Evolutionary conservation across 176 grass and related monocot genomes (phyloP), one percentile per base, ranked within the genome.

Genomic region (Oropetium thomaeum): DNA sequence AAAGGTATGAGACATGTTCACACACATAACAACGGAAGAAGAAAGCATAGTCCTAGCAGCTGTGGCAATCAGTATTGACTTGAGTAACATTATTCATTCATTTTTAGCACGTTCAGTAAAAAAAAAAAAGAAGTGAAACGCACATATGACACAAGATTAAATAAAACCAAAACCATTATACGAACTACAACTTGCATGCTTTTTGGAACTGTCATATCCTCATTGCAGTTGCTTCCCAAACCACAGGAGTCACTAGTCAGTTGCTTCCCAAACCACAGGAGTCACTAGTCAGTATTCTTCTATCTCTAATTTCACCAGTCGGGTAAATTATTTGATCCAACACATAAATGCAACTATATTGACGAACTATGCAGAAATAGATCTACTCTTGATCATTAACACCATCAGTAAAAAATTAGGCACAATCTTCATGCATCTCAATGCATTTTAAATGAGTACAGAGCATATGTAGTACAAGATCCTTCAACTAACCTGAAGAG

Each of bases 401-500:
- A 63, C 15, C 60, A 22, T 82, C 65, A 72, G 32, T 68, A 73
- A 78, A 78, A 26, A 27, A 44, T 13, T 37, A 41, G 19, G 9
- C 7, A 59, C 31, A 10, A 51, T 26, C 55, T 51, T 72, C 48
- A 77, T 76, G 77, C 34, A 55, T 81, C 28, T 0, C 5, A 47
- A 40, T 57, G 7, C 23, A 55, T 81, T 62, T 76, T 55, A 8
- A 42, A 20, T 42, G 3, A 70, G 9, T 1, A 14, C 25, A 15
- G 2, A 49, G 72, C 27, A 64, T 25, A 68, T 43, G 65, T 14
- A 65, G 53, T 19, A 45, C n/a, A n/a, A n/a, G 33, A 70, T 66
- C 23, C 67, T 73, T 23, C 64, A 89, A n/a, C 74, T 67, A 72
- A 99, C 96, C 96, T 99, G 96, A 62, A 99, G 89, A 70, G 96